Evolutionary conservation across 1,284 basidiomycete genomes (phyloP), one percentile per base, ranked within the genome.

Genomic region (Phlebopus sp.): DNA sequence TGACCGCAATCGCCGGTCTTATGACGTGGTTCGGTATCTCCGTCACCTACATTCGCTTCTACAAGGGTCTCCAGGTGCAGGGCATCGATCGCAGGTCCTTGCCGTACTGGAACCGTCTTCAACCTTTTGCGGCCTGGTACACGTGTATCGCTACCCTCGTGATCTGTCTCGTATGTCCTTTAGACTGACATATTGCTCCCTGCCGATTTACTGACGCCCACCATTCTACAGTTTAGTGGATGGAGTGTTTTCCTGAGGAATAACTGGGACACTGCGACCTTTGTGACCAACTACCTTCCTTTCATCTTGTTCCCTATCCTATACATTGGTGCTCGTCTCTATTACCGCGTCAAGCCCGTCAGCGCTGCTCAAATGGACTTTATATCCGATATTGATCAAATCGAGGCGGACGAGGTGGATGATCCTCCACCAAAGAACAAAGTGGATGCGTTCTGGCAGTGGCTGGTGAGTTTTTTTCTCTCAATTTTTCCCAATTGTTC

Each of bases 11-110:
- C 30, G 75, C 79, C 21, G 79, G 79, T n/a, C 68, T 82, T 47
- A 75, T 90, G 70, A 88, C 87, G 10, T 96, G 92, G 92, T 84
- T 88, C 59, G 88, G 84, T 52, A 95, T 95, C 60, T 75, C 74
- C 32, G 55, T 92, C 44, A 89, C 86, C 6, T 92, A 92, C 66
- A 66, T 91, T 48, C 82, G 88, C 32, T 95, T 95, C 74, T 75
- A 90, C 62, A 63, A 72, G 5, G 92, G 90, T 35, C 63, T 88
- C 63, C 83, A 84, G 60, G 82, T 69, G 1, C 92, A 95, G 61
- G 86, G 87, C 19, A 78, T 83, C 53, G 75, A 84, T 53, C 76
- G 91, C 42, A 69, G 53, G 5, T 73, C 69, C 2, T 75, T 96
- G 8, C 92, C 92, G 0, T 93, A 78, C 65, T 60, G 60, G 5